Base-by-base conservation (phyloP, 805 yeast species). In the Hemisphaericaspora nanyangensis region DNA sequence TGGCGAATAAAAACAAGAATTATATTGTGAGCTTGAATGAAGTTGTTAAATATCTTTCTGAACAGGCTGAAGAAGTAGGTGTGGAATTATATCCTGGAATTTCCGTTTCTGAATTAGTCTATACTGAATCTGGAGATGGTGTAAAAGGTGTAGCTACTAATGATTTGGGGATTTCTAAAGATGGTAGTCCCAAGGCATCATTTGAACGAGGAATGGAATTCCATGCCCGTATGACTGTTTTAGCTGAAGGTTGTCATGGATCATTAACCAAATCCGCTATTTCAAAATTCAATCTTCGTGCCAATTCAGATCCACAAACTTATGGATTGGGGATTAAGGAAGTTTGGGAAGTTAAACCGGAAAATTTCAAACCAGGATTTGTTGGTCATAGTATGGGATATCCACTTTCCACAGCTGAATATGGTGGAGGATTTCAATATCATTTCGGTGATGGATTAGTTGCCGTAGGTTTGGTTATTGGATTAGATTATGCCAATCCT, bases 201-300 rank as follows among this genome's bases (percentile, higher is more conserved):
- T 93, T 87, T 61, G 96, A 93, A 62, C 76, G 95, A 48, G 99
- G 99, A 18, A 86, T 93, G 96, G 98, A 88, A 61, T 93, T 93
- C 61, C 93, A 83, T 50, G 87, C 99, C 4, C 78, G 93, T 51
- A 71, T 82, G 43, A 90, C 97, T 0, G 84, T 93, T 13, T 72
- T 93, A 24, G 96, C 96, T 5, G 99, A 93, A 65, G 99, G 99
- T n/a, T 93, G 99, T 58, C 98, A 90, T 62, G 99, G 99, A 0
- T 89, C 96, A 1, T 68, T 93, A 38, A 72, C 90, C 10, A 91
- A 93, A 58, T 77, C 84, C 55, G 82, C 79, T 0, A 82, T 91
- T 38, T 66, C 73, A 38, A 78, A 81, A 51, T 91, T 65, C 61
- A 70, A 80, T 31, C 65, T 93, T 44, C 77, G 97, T 42, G 70